Percentiles rank a stretch among this genome's conserved stretches.
phyloP scores from a whole-genome alignment of 23 red algal genomes.

The Cyanidium caldarium region DNA sequence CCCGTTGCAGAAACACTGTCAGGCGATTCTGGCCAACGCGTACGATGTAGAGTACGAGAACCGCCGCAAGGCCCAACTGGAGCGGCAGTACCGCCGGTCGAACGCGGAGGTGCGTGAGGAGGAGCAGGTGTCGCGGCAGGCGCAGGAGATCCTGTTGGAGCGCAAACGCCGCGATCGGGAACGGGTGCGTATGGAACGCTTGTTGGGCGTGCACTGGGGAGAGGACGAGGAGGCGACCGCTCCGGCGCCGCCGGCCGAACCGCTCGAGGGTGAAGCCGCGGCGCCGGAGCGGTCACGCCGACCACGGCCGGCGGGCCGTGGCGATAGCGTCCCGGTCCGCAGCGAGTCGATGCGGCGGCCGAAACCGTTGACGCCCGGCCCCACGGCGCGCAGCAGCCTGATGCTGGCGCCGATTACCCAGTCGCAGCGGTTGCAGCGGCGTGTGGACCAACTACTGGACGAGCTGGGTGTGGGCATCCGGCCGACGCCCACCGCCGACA shows the following conservation, averaged over 20 bases:
- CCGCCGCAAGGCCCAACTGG: constrained; percentile 69
- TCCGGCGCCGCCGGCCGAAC: constrained; percentile 4
- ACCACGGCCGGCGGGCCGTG: neutral
- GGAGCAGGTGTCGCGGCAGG: constrained; percentile 59
- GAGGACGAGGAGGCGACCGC: neutral
- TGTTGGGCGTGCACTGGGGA: constrained; percentile 22
- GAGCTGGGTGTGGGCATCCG: constrained; percentile 59
- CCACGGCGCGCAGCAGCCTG: constrained; percentile 51
- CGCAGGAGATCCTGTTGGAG: constrained; percentile 53
- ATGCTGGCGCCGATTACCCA: constrained; percentile 59
- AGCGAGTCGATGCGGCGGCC: neutral
- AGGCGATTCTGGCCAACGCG: constrained; percentile 60
- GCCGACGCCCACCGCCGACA: constrained; percentile 43
- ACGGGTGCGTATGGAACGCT: constrained; percentile 46
- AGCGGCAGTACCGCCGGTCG: constrained; percentile 27
- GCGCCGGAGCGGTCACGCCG: neutral
- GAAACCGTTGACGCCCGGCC: neutral
- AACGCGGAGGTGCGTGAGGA: constrained; percentile 62
- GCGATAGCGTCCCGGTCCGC: neutral
- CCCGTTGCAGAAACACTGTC: constrained; percentile 53
- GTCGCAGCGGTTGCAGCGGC: constrained; percentile 27
- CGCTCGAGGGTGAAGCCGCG: neutral
- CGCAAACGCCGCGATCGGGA: constrained; percentile 48
- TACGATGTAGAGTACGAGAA: constrained; percentile 95
- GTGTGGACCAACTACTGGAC: constrained; percentile 49